Percentiles rank a stretch among this genome's conserved stretches.
These are phyloP conservation scores for Dichomitus squalens DNA, from an alignment of 1,284 basidiomycete genomes.

Conservation along the genomic window DNA sequence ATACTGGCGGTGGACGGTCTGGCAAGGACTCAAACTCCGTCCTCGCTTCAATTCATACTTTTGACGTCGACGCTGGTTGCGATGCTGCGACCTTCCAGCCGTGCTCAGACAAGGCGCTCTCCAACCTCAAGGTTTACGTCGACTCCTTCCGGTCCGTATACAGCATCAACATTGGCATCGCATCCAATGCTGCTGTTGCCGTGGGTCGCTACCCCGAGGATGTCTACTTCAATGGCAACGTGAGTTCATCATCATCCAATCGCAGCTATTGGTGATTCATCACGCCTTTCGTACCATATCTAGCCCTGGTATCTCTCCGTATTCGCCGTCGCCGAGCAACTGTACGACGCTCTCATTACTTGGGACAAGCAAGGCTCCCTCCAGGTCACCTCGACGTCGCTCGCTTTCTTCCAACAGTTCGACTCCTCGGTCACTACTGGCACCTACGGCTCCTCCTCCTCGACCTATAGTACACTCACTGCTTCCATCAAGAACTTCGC, in stretches of 20 bases:
- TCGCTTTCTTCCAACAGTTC: slow-evolving; percentile 46
- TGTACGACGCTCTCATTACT: slow-evolving; percentile 45
- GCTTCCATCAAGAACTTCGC: slow-evolving; percentile 40
- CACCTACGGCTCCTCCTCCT: slow-evolving; percentile 36
- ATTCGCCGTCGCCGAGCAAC: slow-evolving; percentile 46
- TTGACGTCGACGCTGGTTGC: slow-evolving; percentile 52
- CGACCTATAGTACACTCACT: slow-evolving; percentile 37
- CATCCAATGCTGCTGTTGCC: slow-evolving; percentile 45
- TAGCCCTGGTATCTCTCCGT: slow-evolving; percentile 48
- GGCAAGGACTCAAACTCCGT: slow-evolving; percentile 48
- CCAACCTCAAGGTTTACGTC: slow-evolving; percentile 54
- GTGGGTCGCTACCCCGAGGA: slow-evolving; percentile 62
- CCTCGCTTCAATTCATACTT: slow-evolving; percentile 48
- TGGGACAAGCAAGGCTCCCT: slow-evolving; percentile 40
- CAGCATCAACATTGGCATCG: slow-evolving; percentile 50
- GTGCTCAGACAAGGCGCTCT: slow-evolving; percentile 59
- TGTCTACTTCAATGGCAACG: slow-evolving; percentile 54
- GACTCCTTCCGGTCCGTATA: slow-evolving; percentile 57
- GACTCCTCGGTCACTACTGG: slow-evolving; percentile 36
- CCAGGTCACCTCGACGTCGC: slow-evolving; percentile 42
- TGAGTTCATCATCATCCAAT: slow-evolving; percentile 19
- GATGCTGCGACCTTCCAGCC: slow-evolving; percentile 59
- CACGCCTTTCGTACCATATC: not conserved
- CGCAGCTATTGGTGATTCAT: not conserved
- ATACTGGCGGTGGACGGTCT: slow-evolving; percentile 43